Conservation (phyloP, 2,329 filamentous ascomycete genomes). For the Verruconis gallopava region DNA sequence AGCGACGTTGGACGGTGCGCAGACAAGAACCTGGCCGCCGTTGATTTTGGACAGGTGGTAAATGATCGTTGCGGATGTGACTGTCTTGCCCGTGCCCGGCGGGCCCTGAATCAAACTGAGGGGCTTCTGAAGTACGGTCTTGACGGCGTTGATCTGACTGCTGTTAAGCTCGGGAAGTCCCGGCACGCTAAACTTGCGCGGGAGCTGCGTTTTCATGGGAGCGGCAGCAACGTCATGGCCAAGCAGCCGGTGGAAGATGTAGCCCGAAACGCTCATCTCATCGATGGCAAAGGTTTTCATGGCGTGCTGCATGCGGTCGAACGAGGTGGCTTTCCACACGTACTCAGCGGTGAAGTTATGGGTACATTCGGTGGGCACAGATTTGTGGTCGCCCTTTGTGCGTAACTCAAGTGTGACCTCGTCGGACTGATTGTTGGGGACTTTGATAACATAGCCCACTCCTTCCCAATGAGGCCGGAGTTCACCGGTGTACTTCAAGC, state of each 20-base stretch:
- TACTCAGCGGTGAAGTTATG: constrained; percentile 98
- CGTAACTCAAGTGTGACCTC: constrained; percentile 92
- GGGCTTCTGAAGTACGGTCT: constrained; percentile 84
- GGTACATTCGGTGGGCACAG: constrained; percentile 87
- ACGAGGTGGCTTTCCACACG: constrained; percentile 98
- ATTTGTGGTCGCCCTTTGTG: constrained; percentile 90
- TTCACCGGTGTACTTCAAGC: constrained; percentile 90
- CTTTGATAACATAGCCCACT: constrained; percentile 97
- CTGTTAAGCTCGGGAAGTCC: constrained; percentile 88
- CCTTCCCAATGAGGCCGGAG: constrained; percentile 88
- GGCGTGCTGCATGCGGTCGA: constrained; percentile 96
- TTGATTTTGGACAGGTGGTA: constrained; percentile 95
- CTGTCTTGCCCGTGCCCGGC: constrained; percentile 94
- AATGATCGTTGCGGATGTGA: constrained; percentile 96
- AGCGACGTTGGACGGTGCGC: constrained; percentile 93
- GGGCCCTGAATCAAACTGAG: constrained; percentile 93
- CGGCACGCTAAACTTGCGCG: constrained; percentile 93
- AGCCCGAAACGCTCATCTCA: constrained; percentile 95
- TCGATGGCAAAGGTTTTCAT: constrained; percentile 99
- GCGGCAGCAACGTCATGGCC: constrained; percentile 90
- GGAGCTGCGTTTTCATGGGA: constrained; percentile 89
- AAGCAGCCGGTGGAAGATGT: constrained; percentile 93
- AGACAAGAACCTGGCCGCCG: constrained; percentile 87
- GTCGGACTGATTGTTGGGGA: constrained; percentile 97
- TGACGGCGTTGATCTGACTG: constrained; percentile 93